Evolutionary conservation across 768 basidiomycete genomes (phyloP).

Genomic region (Tulasnella sp.): DNA sequence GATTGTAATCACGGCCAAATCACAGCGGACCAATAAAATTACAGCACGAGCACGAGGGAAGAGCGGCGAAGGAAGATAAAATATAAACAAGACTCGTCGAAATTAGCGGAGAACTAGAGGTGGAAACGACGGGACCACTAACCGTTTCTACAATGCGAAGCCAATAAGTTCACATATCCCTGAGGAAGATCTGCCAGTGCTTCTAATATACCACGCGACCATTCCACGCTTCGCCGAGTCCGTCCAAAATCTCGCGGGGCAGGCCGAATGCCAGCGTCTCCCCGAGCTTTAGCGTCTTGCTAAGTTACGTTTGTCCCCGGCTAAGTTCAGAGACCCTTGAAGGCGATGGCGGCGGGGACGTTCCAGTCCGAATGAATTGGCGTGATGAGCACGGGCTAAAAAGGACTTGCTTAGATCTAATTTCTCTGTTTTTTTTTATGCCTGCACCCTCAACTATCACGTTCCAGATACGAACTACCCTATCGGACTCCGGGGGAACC

Average conservation of each 20-base stretch:
- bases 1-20: neutral
- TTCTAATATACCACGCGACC: constrained; percentile 6
- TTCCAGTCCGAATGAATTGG: constrained; percentile 1
- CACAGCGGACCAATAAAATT: neutral
- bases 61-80: no score
- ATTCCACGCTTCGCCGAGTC: neutral
- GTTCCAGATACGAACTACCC: constrained; percentile 6
- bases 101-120: no score
- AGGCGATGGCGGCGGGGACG: constrained; percentile 7
- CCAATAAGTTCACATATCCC: constrained; percentile 4
- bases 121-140: no score
- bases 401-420: neutral
- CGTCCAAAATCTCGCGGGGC: neutral
- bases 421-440: neutral
- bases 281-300: neutral
- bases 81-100: no score
- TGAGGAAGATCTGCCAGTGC: constrained; percentile 10
- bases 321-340: neutral
- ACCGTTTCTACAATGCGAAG: neutral
- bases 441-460: neutral
- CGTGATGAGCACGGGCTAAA: constrained; percentile 12
- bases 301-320: neutral
- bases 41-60: no score
- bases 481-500: no score
- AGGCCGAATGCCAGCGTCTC: neutral